A percentile compares a stretch with the other conserved stretches of the same genome.
phyloP scores from a whole-genome alignment of 768 basidiomycete genomes.

The Botryobasidium botryosum region DNA sequence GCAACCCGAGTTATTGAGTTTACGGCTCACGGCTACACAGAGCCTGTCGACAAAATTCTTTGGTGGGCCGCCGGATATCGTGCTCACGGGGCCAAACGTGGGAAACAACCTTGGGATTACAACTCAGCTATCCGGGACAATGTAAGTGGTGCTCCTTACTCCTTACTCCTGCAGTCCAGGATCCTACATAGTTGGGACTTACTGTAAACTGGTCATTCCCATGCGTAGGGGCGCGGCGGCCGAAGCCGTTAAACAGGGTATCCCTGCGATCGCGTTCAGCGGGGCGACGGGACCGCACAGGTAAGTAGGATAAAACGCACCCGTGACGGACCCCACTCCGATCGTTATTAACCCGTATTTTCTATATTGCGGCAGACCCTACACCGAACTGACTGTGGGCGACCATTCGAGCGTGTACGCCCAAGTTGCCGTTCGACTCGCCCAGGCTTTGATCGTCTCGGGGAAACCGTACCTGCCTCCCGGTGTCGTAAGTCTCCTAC shows the following conservation, averaged over 20 bases:
- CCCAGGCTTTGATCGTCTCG: not conserved
- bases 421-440: not conserved
- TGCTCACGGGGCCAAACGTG: constrained; percentile 3
- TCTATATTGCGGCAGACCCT: not conserved
- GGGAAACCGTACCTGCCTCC: constrained; percentile 1
- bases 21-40: no score
- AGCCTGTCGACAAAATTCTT: not conserved
- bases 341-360: not conserved
- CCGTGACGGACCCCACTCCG: not conserved
- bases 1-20: no score
- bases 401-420: constrained; percentile 3
- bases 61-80: constrained; percentile 4
- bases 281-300: not conserved
- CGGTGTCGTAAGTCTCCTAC: no score
- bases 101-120: constrained; percentile 5
- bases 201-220: not conserved
- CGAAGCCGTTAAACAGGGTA: not conserved
- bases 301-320: not conserved
- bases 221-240: not conserved
- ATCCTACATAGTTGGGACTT: not conserved
- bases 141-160: not conserved
- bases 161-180: not conserved
- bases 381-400: not conserved
- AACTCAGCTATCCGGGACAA: constrained; percentile 4
- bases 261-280: constrained; percentile 8